Evolutionary conservation across 106 monocot species (phyloP).

Genomic region (Acorus calamus): DNA sequence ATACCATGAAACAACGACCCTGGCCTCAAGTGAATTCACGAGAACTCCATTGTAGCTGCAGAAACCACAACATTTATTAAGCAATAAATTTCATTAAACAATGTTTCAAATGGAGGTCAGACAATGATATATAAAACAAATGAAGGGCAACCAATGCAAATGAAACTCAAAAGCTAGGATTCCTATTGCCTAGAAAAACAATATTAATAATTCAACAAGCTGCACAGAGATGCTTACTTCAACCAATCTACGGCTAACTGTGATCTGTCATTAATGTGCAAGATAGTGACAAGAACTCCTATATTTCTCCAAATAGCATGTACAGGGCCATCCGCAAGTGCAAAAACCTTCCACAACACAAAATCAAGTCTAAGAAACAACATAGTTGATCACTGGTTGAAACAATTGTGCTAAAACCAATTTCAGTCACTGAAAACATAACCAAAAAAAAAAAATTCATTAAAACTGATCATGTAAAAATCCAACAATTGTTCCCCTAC

Average conservation of each 20-base stretch:
- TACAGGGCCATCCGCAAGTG: constrained; percentile 64
- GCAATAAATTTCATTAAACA: neutral
- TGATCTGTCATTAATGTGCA: constrained; percentile 23
- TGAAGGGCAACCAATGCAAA: too few relatives aligned
- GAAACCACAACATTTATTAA: constrained; percentile 13
- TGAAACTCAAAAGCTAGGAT: neutral
- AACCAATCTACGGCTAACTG: constrained; percentile 62
- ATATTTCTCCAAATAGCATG: constrained; percentile 41
- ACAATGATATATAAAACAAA: constrained; percentile 4
- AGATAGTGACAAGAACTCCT: constrained; percentile 35
- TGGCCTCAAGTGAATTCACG: constrained; percentile 58
- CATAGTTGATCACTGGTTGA: neutral
- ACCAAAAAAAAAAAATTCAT: too few relatives aligned
- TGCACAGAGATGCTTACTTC: constrained; percentile 38
- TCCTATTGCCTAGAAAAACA: neutral
- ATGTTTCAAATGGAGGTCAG: neutral
- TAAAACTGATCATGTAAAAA: too few relatives aligned
- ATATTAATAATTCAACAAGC: neutral
- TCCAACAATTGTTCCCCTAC: too few relatives aligned
- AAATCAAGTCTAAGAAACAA: constrained; percentile 1
- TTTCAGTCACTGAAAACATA: too few relatives aligned
- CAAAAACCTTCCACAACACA: constrained; percentile 46
- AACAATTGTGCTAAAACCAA: too few relatives aligned
- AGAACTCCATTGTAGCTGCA: constrained; percentile 91
- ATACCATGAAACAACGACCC: constrained; percentile 65